A percentile compares a stretch with the other conserved stretches of the same genome.
These are phyloP conservation scores for Gastrolobium villosum DNA, from an alignment of 306 rosid species.

Conservation along the genomic window DNA sequence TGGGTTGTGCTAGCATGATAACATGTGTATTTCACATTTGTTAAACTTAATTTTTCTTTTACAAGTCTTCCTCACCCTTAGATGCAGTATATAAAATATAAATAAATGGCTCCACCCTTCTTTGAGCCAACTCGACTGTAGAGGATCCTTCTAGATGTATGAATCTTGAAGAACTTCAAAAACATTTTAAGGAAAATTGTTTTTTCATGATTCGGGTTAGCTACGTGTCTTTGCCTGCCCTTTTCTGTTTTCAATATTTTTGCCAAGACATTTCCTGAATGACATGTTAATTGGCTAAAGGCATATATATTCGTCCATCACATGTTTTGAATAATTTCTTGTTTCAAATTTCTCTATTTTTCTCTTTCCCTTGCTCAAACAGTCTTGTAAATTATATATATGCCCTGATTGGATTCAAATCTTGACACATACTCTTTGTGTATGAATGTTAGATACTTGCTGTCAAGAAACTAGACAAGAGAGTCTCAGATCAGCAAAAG, in stretches of 20 bases:
- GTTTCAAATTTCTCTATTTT: slow-evolving; percentile 33
- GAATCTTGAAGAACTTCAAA: neutral
- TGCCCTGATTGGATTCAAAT: slow-evolving; percentile 42
- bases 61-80: neutral
- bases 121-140: neutral
- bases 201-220: slow-evolving; percentile 9
- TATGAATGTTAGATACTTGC: slow-evolving; percentile 76
- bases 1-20: neutral
- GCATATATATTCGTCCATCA: neutral
- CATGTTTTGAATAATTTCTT: slow-evolving; percentile 19
- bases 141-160: neutral
- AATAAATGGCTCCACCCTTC: neutral
- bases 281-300: slow-evolving; percentile 19
- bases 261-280: slow-evolving; percentile 30
- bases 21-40: neutral
- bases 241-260: slow-evolving; percentile 19
- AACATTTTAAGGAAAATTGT: neutral
- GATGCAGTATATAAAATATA: neutral
- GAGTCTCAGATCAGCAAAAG: slow-evolving; percentile 71
- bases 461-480: slow-evolving; percentile 85
- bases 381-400: slow-evolving; percentile 37
- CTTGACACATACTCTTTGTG: slow-evolving; percentile 45
- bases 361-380: slow-evolving; percentile 37
- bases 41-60: neutral
- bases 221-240: neutral